These are phyloP conservation scores for Colletotrichum siamense DNA, from an alignment of 2,329 filamentous ascomycete species.

Conservation along the genomic window DNA sequence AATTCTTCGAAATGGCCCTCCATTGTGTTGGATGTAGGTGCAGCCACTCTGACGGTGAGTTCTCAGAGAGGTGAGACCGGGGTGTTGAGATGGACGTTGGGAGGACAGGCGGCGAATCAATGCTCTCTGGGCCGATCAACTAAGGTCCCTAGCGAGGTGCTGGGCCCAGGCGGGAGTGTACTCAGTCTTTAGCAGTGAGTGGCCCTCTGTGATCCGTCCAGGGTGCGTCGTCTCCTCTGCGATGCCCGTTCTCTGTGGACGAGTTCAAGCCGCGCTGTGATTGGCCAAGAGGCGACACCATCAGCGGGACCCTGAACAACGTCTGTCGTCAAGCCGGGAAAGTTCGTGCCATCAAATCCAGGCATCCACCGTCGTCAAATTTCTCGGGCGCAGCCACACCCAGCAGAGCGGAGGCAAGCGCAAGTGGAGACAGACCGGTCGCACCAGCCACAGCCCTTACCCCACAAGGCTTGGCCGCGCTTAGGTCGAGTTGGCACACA, in stretches of 20 bases:
- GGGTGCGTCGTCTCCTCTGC: neutral
- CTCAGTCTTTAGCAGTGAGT: neutral
- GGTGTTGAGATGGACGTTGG: neutral
- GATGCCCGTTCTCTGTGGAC: neutral
- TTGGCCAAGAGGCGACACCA: neutral
- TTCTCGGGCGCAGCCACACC: neutral
- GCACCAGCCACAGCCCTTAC: neutral
- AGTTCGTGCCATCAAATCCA: neutral
- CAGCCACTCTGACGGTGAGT: neutral
- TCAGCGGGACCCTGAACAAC: neutral
- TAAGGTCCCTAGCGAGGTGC: neutral
- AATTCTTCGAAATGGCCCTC: conserved; percentile 78
- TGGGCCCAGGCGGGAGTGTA: neutral
- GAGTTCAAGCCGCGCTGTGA: neutral
- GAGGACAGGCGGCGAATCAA: neutral
- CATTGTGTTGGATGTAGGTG: conserved; percentile 55
- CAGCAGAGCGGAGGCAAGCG: neutral
- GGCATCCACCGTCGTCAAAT: neutral
- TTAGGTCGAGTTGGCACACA: neutral
- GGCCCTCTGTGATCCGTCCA: neutral
- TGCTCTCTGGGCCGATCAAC: neutral
- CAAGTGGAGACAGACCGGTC: neutral
- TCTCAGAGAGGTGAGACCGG: neutral
- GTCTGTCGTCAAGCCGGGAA: neutral
- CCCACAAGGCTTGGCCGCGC: conserved; percentile 1